Conservation (phyloP, 2,329 filamentous ascomycete genomes). For the Aspergillus glaucus region DNA sequence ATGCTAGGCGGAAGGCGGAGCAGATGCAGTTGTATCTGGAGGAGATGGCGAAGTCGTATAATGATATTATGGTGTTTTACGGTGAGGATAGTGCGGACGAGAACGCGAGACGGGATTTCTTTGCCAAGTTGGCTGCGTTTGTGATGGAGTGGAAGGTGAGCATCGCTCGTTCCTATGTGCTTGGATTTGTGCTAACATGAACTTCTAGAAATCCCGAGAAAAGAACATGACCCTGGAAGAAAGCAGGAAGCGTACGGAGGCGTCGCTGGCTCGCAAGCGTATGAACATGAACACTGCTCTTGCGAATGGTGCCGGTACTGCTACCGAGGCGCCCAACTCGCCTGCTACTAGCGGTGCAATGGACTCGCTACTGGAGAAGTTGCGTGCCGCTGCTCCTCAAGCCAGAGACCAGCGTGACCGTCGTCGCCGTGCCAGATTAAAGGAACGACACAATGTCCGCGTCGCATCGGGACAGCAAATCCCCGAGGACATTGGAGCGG, state of each 20-base stretch:
- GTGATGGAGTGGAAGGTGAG: conserved; percentile 85
- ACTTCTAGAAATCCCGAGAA: conserved; percentile 67
- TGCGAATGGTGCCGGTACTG: conserved; percentile 49
- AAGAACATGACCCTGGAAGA: conserved; percentile 87
- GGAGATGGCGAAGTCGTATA: conserved; percentile 83
- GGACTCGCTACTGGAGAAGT: conserved; percentile 91
- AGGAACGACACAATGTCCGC: conserved; percentile 84
- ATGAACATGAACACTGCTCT: conserved; percentile 51
- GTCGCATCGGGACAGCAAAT: conserved; percentile 84
- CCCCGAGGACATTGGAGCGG: conserved; percentile 56
- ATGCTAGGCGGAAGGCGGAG: conserved; percentile 89
- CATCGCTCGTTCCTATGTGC: background rate
- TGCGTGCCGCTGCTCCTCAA: conserved; percentile 87
- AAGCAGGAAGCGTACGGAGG: conserved; percentile 75
- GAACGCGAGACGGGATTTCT: conserved; percentile 90
- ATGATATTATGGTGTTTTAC: conserved; percentile 94
- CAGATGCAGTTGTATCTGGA: conserved; percentile 91
- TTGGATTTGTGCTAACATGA: conserved; percentile 2
- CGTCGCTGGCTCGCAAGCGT: conserved; percentile 81
- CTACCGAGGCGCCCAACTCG: conserved; percentile 50
- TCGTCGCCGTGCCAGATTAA: conserved; percentile 76
- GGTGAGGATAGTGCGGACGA: conserved; percentile 91
- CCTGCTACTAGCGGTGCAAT: conserved; percentile 80
- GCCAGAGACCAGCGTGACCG: conserved; percentile 83
- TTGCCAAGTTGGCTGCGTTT: conserved; percentile 85